Evolutionary conservation across 2,329 filamentous ascomycete genomes (phyloP).

Genomic region (Hypoxylon sp.): DNA sequence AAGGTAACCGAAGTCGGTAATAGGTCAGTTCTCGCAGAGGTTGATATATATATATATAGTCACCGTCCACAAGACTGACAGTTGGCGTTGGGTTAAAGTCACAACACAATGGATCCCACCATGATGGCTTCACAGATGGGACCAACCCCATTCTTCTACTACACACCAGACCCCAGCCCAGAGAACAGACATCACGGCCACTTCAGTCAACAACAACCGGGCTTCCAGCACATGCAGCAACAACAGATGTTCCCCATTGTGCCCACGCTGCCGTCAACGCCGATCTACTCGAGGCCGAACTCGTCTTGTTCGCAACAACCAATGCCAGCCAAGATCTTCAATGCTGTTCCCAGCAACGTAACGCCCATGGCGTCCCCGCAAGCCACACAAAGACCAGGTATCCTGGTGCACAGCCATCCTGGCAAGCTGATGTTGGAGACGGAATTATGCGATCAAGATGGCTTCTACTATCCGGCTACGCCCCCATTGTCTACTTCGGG

Average conservation of each 20-base stretch:
- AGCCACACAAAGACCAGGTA: slow-evolving; percentile 78
- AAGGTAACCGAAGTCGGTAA: slow-evolving; percentile 34
- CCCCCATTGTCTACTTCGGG: slow-evolving; percentile 86
- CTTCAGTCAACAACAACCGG: slow-evolving; percentile 73
- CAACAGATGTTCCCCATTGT: slow-evolving; percentile 62
- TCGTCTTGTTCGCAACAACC: slow-evolving; percentile 70
- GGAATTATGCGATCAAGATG: slow-evolving; percentile 69
- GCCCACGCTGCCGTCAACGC: slow-evolving; percentile 67
- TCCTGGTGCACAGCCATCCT: slow-evolving; percentile 52
- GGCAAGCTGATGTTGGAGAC: slow-evolving; percentile 74
- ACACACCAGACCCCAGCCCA: slow-evolving; percentile 77
- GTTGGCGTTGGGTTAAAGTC: slow-evolving; percentile 29
- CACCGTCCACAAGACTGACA: slow-evolving; percentile 21
- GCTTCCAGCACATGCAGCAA: slow-evolving; percentile 61
- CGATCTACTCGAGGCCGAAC: slow-evolving; percentile 71
- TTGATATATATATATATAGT: slow-evolving; percentile 2
- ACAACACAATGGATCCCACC: slow-evolving; percentile 70
- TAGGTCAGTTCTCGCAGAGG: slow-evolving; percentile 45
- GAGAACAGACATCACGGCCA: slow-evolving; percentile 79
- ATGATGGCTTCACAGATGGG: slow-evolving; percentile 68
- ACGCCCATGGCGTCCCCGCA: slow-evolving; percentile 81
- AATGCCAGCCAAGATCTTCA: slow-evolving; percentile 60
- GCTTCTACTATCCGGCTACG: slow-evolving; percentile 81
- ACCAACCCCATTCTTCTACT: slow-evolving; percentile 86
- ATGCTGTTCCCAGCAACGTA: slow-evolving; percentile 68